Percentiles rank a stretch among this genome's conserved stretches.
phyloP scores from a whole-genome alignment of 305 asterid species.

The Fraxinus floribunda region DNA sequence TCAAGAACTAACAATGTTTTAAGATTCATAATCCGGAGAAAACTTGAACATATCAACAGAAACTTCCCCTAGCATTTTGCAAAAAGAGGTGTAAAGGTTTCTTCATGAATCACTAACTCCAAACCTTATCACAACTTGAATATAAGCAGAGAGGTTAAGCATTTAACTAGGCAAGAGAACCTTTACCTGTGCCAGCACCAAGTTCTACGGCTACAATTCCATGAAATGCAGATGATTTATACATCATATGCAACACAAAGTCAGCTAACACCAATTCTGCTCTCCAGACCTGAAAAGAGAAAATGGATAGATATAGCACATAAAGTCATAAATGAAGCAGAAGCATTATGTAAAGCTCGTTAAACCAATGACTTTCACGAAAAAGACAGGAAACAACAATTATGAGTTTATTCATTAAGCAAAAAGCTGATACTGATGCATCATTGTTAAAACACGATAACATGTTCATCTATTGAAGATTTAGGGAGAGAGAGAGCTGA shows the following conservation, averaged over 20 bases:
- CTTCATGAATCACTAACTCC: not conserved
- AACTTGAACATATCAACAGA: slow-evolving; percentile 6
- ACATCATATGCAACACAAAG: slow-evolving; percentile 71
- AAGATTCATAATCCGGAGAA: slow-evolving; percentile 7
- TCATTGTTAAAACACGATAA: slow-evolving; percentile 1
- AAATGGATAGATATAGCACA: slow-evolving; percentile 14
- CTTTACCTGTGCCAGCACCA: slow-evolving; percentile 92
- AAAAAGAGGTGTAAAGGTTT: not conserved
- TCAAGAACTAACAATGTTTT: slow-evolving; percentile 15
- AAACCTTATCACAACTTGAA: not conserved
- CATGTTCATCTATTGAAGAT: not conserved
- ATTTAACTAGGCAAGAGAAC: slow-evolving; percentile 26
- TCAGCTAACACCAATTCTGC: slow-evolving; percentile 89
- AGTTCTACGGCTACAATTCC: slow-evolving; percentile 78
- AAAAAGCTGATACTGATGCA: not conserved
- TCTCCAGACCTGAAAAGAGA: slow-evolving; percentile 67
- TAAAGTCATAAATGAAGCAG: not conserved
- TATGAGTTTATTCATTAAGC: slow-evolving; percentile 4
- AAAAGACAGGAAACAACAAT: slow-evolving; percentile 10
- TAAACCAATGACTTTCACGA: not conserved
- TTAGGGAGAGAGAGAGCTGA: not conserved
- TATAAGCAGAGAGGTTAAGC: not conserved
- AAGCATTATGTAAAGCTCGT: slow-evolving; percentile 5
- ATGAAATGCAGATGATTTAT: slow-evolving; percentile 51
- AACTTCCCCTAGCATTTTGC: not conserved